Evolutionary conservation across 768 basidiomycete species (phyloP), one percentile per base, ranked within the genome.

Genomic region (Amanita molliuscula): DNA sequence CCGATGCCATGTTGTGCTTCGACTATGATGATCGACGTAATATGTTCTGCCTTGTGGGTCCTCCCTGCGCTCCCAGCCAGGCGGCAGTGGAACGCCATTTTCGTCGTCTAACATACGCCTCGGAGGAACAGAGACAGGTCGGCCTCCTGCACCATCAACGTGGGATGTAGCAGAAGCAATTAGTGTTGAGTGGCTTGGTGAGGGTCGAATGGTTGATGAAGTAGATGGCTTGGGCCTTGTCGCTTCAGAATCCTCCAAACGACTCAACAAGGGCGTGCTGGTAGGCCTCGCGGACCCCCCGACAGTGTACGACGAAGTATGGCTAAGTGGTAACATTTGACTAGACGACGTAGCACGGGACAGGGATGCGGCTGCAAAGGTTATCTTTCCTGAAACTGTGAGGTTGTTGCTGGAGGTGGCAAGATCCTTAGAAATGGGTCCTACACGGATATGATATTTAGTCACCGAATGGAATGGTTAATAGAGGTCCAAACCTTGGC

Each of bases 11-110:
- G 87, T 84, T 33, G 91, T 93, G 7, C 78, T 74, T 52, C 87
- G 79, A 4, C 81, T 78, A 57, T 77, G 84, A 62, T 94, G 92
- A 63, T 95, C 91, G 52, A 94, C 88, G 61, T 86, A 93, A 65
- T 94, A 94, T 20, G 78, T 65, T 50, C 91, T 69, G 3, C 81
- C 82, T 49, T 82, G 77, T 18, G 73, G 70, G 61, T 92, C 90
- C 42, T 74, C 69, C 26, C 91, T 79, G 53, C 88, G 76, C 62
- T 94, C 91, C 88, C 88, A 94, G 4, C 88, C 88, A 20, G 69
- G 62, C 0, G 90, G 89, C 29, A 94, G 69, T 16, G 79, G 75
- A 13, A 74, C 72, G 16, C 78, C 76, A 42, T 77, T 71, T 55
- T 85, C 82, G 48, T 84, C 79, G 55, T 76, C 71, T 13, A 65